Evolutionary conservation across 140 eudicot species (phyloP).

Genomic region (Ambrosia hybrid): DNA sequence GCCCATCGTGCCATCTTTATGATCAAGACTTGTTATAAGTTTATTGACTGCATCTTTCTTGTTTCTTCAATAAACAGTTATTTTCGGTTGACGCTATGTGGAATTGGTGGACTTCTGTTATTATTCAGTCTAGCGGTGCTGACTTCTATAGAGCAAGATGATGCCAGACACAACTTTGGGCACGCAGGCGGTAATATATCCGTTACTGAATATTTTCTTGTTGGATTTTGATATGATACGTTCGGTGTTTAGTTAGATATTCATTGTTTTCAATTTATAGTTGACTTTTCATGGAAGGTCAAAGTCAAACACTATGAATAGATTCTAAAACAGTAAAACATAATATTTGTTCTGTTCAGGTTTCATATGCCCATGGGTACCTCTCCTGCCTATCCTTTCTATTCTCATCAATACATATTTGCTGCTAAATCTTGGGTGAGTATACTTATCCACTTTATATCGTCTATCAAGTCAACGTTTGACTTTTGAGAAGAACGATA

Average conservation of each 20-base stretch:
- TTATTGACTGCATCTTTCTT: constrained; percentile 24
- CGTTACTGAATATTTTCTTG: background rate
- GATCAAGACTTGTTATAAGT: background rate
- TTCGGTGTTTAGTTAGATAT: background rate
- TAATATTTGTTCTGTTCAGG: constrained; percentile 38
- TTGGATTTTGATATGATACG: background rate
- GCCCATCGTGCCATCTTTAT: background rate
- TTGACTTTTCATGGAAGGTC: constrained; percentile 23
- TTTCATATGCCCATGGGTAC: constrained; percentile 82
- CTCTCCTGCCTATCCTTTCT: constrained; percentile 77
- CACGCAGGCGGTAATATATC: constrained; percentile 73
- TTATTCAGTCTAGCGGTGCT: constrained; percentile 65
- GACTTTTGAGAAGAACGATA: too few relatives aligned
- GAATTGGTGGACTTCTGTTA: constrained; percentile 69
- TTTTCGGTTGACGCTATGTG: constrained; percentile 59
- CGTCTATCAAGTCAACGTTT: background rate
- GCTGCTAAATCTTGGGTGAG: constrained; percentile 84
- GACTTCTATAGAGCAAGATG: constrained; percentile 82
- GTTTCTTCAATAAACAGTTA: constrained; percentile 40
- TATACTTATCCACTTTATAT: background rate
- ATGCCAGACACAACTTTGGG: constrained; percentile 88
- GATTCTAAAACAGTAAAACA: constrained; percentile 18
- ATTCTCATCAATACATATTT: constrained; percentile 82
- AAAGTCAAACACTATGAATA: background rate
- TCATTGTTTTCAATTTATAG: background rate